Base-by-base conservation (phyloP, 768 basidiomycete species). In the Hydnomerulius pinastri region DNA sequence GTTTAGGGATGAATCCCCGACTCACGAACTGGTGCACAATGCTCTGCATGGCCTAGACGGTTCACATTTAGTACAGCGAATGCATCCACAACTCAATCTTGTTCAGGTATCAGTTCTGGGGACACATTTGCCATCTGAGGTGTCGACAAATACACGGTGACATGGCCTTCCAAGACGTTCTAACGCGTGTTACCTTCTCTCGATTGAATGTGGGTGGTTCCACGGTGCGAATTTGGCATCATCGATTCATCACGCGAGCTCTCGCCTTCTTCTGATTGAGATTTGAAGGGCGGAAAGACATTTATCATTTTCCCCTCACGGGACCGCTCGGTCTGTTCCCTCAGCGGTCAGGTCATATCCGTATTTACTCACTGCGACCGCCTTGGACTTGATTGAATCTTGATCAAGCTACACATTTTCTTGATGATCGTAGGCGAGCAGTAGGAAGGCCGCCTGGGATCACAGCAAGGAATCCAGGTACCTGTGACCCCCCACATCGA, bases 221-320 rank as follows among this genome's bases (percentile, higher is more conserved):
- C 52, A 44, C 33, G 33, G 43, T 56, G 38, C 35, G 46, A 15
- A 32, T 39, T 25, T 25, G 24, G 20, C 38, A 21, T 21, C n/a
- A n/a, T n/a, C n/a, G n/a, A n/a, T n/a, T n/a, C n/a, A 27, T 62
- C 57, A 50, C 60, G 62, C 54, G 55, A 46, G 10, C 23, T n/a
- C 30, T 28, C 29, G 52, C 54, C 56, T 59, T 48, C 60, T 54
- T 41, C 25, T 28, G 15, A 28, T 36, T 49, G 40, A 29, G 25
- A 46, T 37, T 51, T 32, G 50, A 24, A 41, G 24, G 18, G 24
- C 21, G 21, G 36, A 35, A 21, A 15, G 45, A 23, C 13, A 24
- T 21, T 29, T 15, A 24, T 13, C n/a, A n/a, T n/a, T n/a, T n/a
- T n/a, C n/a, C n/a, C 8, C 25, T 41, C 23, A 15, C 7, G 23